These are phyloP conservation scores for Podospora tetraspora DNA, from an alignment of 495 filamentous ascomycete genomes.

Conservation along the genomic window DNA sequence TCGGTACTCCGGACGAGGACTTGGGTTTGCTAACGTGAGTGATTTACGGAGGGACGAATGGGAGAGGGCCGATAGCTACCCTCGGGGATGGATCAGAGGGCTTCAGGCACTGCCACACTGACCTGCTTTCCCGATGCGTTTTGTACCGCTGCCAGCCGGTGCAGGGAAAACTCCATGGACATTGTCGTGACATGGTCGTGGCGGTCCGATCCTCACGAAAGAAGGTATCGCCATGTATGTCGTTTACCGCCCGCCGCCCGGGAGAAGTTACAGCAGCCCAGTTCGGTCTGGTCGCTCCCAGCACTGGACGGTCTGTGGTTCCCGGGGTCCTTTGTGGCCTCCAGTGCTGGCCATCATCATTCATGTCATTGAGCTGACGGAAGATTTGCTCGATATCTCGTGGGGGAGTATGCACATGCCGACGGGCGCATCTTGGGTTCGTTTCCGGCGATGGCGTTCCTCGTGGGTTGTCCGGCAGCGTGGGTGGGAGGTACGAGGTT, in stretches of 20 bases:
- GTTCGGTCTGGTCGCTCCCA: neutral
- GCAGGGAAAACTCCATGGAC: neutral
- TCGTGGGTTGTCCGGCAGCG: neutral
- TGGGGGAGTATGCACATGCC: neutral
- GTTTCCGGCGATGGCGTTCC: neutral
- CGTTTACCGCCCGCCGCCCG: neutral
- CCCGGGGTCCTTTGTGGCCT: neutral
- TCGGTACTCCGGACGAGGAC: neutral
- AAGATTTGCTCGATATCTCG: neutral
- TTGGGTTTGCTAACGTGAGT: neutral
- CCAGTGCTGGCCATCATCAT: neutral
- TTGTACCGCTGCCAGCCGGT: neutral
- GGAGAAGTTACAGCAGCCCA: neutral
- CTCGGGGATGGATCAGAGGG: neutral
- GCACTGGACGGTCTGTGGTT: neutral
- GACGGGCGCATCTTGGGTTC: neutral
- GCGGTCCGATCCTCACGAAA: neutral
- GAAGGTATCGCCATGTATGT: neutral
- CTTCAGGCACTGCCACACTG: constrained; percentile 2
- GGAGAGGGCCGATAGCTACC: constrained; percentile 4
- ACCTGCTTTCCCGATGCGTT: neutral
- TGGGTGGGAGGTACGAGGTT: neutral
- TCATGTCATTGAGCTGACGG: neutral
- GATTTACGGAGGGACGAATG: constrained; percentile 5
- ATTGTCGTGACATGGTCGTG: neutral